These are phyloP conservation scores for Truncatella angustata DNA, from an alignment of 2,329 filamentous ascomycete genomes.

Conservation along the genomic window DNA sequence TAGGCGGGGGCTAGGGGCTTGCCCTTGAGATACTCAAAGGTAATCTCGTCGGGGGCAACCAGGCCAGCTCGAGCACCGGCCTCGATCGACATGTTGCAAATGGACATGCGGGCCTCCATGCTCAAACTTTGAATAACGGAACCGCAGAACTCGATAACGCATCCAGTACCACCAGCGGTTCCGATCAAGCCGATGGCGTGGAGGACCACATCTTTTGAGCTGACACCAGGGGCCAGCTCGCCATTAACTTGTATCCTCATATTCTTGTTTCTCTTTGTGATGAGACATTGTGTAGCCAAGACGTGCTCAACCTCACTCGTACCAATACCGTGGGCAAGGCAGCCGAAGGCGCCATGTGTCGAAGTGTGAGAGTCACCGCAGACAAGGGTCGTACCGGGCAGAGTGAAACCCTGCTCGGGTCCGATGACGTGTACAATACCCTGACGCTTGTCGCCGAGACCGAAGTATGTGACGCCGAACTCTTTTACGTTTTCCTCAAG, in stretches of 20 bases:
- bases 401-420: conserved; percentile 96
- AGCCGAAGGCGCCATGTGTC: conserved; percentile 94
- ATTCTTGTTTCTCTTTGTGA: conserved; percentile 95
- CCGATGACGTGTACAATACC: conserved; percentile 99
- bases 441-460: conserved; percentile 92
- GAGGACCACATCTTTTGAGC: conserved; percentile 92
- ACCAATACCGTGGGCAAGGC: conserved; percentile 94
- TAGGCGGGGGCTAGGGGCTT: conserved; percentile 83
- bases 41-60: conserved; percentile 91
- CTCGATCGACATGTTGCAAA: conserved; percentile 99
- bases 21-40: conserved; percentile 93
- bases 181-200: conserved; percentile 92
- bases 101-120: conserved; percentile 98
- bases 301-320: conserved; percentile 99
- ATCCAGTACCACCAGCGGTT: conserved; percentile 90
- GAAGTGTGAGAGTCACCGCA: conserved; percentile 98
- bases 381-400: conserved; percentile 93
- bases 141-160: conserved; percentile 96
- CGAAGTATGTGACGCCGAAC: conserved; percentile 96
- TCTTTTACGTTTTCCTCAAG: conserved; percentile 97
- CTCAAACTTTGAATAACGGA: conserved; percentile 86
- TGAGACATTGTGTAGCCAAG: conserved; percentile 90
- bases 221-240: conserved; percentile 84
- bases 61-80: conserved; percentile 92
- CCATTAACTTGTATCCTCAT: conserved; percentile 97